Evolutionary conservation across 2,329 filamentous ascomycete species (phyloP).

Genomic region (Neofusicoccum parvum): DNA sequence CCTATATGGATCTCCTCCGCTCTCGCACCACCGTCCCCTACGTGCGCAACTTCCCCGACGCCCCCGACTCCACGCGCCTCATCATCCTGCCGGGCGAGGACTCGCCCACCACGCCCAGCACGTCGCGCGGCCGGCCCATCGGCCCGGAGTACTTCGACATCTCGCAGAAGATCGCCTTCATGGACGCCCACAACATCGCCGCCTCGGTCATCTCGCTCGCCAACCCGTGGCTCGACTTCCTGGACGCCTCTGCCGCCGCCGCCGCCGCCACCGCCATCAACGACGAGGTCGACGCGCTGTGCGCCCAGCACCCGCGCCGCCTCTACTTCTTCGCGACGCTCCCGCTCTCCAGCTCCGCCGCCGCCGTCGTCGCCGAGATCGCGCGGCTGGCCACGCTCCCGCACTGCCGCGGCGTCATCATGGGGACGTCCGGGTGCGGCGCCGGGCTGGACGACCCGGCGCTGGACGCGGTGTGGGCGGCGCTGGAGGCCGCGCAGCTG

Average conservation of each 20-base stretch:
- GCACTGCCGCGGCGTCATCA: slow-evolving; percentile 80
- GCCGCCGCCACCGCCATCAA: slow-evolving; percentile 71
- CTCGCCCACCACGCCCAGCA: slow-evolving; percentile 51
- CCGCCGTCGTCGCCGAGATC: slow-evolving; percentile 67
- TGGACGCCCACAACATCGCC: slow-evolving; percentile 80
- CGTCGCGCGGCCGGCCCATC: slow-evolving; percentile 75
- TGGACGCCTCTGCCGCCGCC: slow-evolving; percentile 63
- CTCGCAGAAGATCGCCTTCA: slow-evolving; percentile 78
- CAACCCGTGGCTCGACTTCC: slow-evolving; percentile 92
- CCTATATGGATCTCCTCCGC: slow-evolving; percentile 60
- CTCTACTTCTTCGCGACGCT: slow-evolving; percentile 84
- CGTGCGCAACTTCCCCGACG: slow-evolving; percentile 64
- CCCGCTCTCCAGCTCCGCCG: slow-evolving; percentile 68
- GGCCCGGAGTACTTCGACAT: slow-evolving; percentile 83
- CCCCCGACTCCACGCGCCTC: slow-evolving; percentile 60
- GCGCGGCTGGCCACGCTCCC: slow-evolving; percentile 61
- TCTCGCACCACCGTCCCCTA: slow-evolving; percentile 66
- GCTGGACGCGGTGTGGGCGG: slow-evolving; percentile 71
- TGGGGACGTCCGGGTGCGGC: slow-evolving; percentile 82
- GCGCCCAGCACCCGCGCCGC: slow-evolving; percentile 64
- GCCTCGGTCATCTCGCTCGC: slow-evolving; percentile 85
- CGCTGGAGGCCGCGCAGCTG: slow-evolving; percentile 65
- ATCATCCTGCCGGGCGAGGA: slow-evolving; percentile 65
- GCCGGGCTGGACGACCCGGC: slow-evolving; percentile 74
- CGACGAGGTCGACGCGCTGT: slow-evolving; percentile 74